These are phyloP conservation scores for Agarophyton chilense DNA, from an alignment of 23 red algal species.

Conservation along the genomic window DNA sequence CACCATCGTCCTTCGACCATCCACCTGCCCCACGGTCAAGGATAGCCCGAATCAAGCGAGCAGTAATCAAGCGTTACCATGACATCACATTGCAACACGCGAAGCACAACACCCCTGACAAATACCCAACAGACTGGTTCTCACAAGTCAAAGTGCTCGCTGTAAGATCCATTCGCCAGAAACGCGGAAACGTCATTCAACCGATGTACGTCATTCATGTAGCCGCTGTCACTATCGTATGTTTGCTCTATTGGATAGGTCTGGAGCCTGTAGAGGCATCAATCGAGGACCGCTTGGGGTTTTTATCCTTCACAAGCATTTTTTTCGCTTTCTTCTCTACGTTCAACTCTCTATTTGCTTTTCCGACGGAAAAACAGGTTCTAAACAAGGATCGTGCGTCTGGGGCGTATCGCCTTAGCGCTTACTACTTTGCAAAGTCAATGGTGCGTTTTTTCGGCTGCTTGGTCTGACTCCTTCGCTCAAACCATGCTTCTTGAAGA, in stretches of 20 bases:
- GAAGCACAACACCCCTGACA: constrained; percentile 33
- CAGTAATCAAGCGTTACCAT: not conserved
- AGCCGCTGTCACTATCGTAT: constrained; percentile 60
- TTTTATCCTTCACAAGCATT: constrained; percentile 83
- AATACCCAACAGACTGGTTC: constrained; percentile 85
- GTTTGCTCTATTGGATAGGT: constrained; percentile 78
- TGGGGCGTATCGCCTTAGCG: constrained; percentile 88
- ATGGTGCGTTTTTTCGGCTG: constrained; percentile 36
- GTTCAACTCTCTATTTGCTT: constrained; percentile 78
- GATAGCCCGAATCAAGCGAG: not conserved
- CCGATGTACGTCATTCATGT: constrained; percentile 70
- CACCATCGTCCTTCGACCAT: not conserved
- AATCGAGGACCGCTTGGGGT: constrained; percentile 79
- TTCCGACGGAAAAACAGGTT: constrained; percentile 89
- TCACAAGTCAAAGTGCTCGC: constrained; percentile 77
- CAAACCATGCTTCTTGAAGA: too few relatives aligned
- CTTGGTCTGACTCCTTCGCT: too few relatives aligned
- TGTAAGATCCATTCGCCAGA: constrained; percentile 7
- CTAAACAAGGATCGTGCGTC: constrained; percentile 90
- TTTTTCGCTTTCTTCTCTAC: constrained; percentile 89
- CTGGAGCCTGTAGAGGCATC: constrained; percentile 56
- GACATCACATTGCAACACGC: not conserved
- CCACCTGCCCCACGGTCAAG: not conserved
- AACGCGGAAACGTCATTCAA: constrained; percentile 64
- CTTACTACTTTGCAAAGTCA: constrained; percentile 93